Conservation (phyloP, 208 protist genomes). For the Angomonas desouzai region DNA sequence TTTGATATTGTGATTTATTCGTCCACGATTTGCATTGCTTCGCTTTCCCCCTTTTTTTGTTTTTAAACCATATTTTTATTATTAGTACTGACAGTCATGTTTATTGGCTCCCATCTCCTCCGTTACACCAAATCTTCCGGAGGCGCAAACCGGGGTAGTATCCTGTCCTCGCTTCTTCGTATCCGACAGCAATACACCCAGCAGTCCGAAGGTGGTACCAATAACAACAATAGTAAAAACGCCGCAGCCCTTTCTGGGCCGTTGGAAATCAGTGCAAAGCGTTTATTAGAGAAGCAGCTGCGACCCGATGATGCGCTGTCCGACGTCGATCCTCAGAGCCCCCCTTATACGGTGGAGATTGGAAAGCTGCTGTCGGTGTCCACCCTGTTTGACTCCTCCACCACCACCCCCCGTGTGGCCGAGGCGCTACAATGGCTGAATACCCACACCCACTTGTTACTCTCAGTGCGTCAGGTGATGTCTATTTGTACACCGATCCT, state of each 20-base stretch:
- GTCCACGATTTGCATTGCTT: neutral
- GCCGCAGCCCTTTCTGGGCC: neutral
- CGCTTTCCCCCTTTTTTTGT: conserved; percentile 23
- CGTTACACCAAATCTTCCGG: neutral
- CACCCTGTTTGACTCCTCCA: conserved; percentile 64
- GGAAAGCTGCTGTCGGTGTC: conserved; percentile 66
- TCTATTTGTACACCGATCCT: conserved; percentile 68
- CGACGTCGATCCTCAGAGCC: conserved; percentile 37
- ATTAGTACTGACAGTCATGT: neutral
- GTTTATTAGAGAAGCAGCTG: conserved; percentile 50
- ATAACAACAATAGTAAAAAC: conserved; percentile 6
- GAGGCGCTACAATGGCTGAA: conserved; percentile 59
- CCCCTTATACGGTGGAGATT: conserved; percentile 55
- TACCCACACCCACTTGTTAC: conserved; percentile 25
- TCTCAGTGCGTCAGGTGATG: conserved; percentile 68
- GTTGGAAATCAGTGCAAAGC: conserved; percentile 14
- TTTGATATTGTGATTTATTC: neutral
- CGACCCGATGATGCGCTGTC: conserved; percentile 49
- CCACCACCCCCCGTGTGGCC: conserved; percentile 44
- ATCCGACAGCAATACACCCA: conserved; percentile 38
- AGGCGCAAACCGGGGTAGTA: neutral
- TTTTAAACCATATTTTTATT: too few species aligned
- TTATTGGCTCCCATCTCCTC: neutral
- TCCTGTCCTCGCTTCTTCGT: conserved; percentile 35
- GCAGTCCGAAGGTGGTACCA: too few species aligned